These are phyloP conservation scores for Trichomonas tenax DNA, from an alignment of 208 protist species.

Conservation along the genomic window DNA sequence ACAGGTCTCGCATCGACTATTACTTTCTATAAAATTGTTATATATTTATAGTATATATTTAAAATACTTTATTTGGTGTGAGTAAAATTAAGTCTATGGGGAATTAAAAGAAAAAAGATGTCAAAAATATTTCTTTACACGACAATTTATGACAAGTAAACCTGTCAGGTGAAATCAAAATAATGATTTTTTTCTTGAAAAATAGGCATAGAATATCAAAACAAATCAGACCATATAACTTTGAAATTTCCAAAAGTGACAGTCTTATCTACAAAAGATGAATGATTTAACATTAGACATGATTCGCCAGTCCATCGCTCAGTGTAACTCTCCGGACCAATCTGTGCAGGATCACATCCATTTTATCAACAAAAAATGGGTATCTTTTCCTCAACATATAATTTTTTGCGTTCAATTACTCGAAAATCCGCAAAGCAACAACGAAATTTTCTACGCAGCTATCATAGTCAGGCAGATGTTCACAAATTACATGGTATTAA, in stretches of 20 bases:
- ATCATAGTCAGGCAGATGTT: neutral
- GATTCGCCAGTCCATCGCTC: neutral
- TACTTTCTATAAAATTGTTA: too few species aligned
- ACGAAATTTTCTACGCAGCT: neutral
- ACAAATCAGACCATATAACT: neutral
- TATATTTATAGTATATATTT: too few species aligned
- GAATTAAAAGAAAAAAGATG: too few species aligned
- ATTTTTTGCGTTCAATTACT: neutral
- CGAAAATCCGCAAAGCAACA: neutral
- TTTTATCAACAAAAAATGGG: neutral
- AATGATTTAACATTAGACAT: neutral
- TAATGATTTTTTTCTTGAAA: too few species aligned
- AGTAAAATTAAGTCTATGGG: too few species aligned
- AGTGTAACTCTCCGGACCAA: neutral
- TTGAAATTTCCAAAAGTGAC: neutral
- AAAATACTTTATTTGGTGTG: too few species aligned
- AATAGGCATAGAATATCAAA: too few species aligned
- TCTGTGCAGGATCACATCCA: neutral
- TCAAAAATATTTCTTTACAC: too few species aligned
- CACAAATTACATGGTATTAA: neutral
- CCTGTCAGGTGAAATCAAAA: too few species aligned
- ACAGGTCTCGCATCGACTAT: too few species aligned
- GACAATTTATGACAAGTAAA: too few species aligned
- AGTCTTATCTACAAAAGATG: neutral
- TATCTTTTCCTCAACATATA: neutral